Evolutionary conservation across 1,139 yeast species (phyloP), one percentile per base, ranked within the genome.

Genomic region (Diutina sp.): DNA sequence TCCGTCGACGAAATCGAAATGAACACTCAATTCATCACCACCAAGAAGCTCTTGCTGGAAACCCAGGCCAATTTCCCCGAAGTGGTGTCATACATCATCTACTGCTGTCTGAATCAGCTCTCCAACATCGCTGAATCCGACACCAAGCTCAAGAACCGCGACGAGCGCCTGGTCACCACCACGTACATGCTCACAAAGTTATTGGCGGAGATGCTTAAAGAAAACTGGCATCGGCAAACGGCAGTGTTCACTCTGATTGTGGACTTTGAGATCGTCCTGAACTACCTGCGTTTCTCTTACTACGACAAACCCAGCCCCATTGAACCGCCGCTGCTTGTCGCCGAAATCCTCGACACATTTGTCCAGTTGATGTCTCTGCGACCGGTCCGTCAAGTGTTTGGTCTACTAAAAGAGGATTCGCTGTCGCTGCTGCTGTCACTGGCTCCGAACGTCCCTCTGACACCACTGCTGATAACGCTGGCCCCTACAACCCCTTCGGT

Each of bases 131-230:
- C 32, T 14, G 53, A 50, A 12, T 5, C 53, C 29, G 29, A n/a
- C 9, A 32, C 38, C 18, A 28, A 32, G 29, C 53, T 50, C 35
- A n/a, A 11, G 9, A 9, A 50, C 44, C 53, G 41, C 28, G 53
- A 50, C 18, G 44, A 50, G 8, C 53, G 53, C 44, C 45, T 32
- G 53, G 53, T 50, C 12, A 30, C 53, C n/a, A 50, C 53, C 21
- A 16, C 41, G 4, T 18, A 29, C n/a, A 50, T 50, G 53, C 14
- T 50, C 25, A 29, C 41, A n/a, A 29, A 30, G 53, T 16, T 50
- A 12, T 50, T 50, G 44, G 53, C 28, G 11, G 53, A 50, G 25
- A 30, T 50, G 11, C 14, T 50, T 6, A 30, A 50, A 11, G 44
- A n/a, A 30, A 30, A 29, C n/a, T 50, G 53, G 53, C 41, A 50